A percentile compares a stretch with the other conserved stretches of the same genome.
These are phyloP conservation scores for Akanthomyces dipterigenus DNA, from an alignment of 2,329 filamentous ascomycete species.

Conservation along the genomic window DNA sequence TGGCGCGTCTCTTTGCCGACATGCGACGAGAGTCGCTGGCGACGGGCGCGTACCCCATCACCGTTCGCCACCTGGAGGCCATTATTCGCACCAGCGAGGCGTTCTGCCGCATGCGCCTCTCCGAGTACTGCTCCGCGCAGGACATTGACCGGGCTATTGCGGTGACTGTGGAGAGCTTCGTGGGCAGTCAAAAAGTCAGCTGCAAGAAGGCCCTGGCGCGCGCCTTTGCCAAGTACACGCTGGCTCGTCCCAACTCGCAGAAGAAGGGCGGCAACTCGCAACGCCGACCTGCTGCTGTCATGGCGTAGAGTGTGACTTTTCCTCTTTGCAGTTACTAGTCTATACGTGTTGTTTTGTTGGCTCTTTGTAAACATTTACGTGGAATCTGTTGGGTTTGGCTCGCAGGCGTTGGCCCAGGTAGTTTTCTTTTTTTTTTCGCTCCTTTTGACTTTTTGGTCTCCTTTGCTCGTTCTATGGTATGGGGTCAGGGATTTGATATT, in stretches of 20 bases:
- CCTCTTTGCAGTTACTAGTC: background rate
- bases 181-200: conserved; percentile 92
- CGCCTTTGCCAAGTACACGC: conserved; percentile 91
- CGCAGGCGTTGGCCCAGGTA: background rate
- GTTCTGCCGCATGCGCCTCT: conserved; percentile 97
- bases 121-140: conserved; percentile 81
- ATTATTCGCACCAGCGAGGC: conserved; percentile 93
- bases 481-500: background rate
- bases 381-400: background rate
- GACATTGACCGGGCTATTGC: conserved; percentile 97
- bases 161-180: conserved; percentile 92
- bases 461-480: background rate
- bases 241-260: conserved; percentile 41
- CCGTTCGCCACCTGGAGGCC: conserved; percentile 93
- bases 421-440: background rate
- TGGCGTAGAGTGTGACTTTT: conserved; percentile 16
- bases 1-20: conserved; percentile 87
- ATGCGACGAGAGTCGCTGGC: conserved; percentile 91
- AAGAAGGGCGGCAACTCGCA: conserved; percentile 16
- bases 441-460: background rate
- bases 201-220: conserved; percentile 93
- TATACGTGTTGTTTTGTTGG: background rate
- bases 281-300: conserved; percentile 23
- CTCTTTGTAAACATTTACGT: background rate
- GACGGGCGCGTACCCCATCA: conserved; percentile 95